phyloP scores from a whole-genome alignment of 2,329 filamentous ascomycete species.

The Iodosphaeria phyllophila region DNA sequence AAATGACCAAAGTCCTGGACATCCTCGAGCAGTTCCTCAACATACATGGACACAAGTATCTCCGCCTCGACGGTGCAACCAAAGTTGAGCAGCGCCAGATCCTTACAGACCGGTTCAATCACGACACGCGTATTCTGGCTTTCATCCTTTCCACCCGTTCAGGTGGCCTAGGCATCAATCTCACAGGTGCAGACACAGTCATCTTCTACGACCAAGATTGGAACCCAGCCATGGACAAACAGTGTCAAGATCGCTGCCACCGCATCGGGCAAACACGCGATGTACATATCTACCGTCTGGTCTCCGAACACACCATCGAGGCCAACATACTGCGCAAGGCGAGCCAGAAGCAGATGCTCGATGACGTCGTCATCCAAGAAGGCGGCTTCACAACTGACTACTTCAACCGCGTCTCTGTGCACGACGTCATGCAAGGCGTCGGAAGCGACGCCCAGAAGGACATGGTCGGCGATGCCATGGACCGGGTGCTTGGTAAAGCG shows the following conservation, averaged over 20 bases:
- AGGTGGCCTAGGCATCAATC: slow-evolving; percentile 85
- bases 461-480: slow-evolving; percentile 50
- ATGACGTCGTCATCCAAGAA: slow-evolving; percentile 96
- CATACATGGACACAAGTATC: slow-evolving; percentile 91
- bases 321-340: slow-evolving; percentile 94
- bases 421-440: slow-evolving; percentile 45
- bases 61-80: slow-evolving; percentile 88
- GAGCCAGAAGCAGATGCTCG: slow-evolving; percentile 92
- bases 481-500: slow-evolving; percentile 57
- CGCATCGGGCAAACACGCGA: slow-evolving; percentile 95
- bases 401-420: slow-evolving; percentile 58
- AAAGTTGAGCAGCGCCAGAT: slow-evolving; percentile 93
- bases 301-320: slow-evolving; percentile 89
- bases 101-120: slow-evolving; percentile 91
- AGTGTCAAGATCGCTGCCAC: slow-evolving; percentile 94
- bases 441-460: slow-evolving; percentile 28
- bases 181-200: slow-evolving; percentile 91
- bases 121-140: slow-evolving; percentile 75
- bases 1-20: slow-evolving; percentile 98
- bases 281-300: slow-evolving; percentile 91
- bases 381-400: slow-evolving; percentile 96
- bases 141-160: slow-evolving; percentile 94
- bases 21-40: slow-evolving; percentile 96
- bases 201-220: slow-evolving; percentile 99
- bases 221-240: slow-evolving; percentile 99